Conservation (phyloP, 1,284 basidiomycete genomes). For the Rhodotorula sp. region DNA sequence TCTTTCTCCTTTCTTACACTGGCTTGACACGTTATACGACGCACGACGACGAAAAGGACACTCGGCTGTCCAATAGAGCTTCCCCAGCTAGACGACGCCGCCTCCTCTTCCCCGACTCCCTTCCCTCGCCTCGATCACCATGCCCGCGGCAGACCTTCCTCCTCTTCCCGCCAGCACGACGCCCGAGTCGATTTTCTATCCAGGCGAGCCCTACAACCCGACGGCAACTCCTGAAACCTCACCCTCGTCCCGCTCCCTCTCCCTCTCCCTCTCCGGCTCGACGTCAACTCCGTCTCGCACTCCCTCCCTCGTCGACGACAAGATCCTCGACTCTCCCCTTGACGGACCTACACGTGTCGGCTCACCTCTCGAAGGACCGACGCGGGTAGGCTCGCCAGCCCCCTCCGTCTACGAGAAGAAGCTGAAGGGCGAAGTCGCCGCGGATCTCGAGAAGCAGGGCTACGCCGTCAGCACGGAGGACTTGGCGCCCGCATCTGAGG, state of each 20-base stretch:
- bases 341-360: conserved; percentile 17
- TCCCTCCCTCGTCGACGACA: conserved; percentile 9
- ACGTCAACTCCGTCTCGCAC: conserved; percentile 15
- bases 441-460: background rate
- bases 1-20: no score
- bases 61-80: no score
- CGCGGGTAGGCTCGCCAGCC: conserved; percentile 20
- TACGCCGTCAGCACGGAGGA: background rate
- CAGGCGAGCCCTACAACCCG: background rate
- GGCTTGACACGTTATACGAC: no score
- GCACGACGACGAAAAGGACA: no score
- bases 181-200: no score
- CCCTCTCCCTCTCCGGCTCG: conserved; percentile 12
- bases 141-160: no score
- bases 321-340: background rate
- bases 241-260: background rate
- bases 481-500: background rate
- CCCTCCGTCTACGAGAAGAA: background rate
- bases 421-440: background rate
- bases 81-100: no score
- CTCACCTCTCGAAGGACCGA: conserved; percentile 20
- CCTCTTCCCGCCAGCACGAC: no score
- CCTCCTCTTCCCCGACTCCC: no score
- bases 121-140: no score
- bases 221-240: background rate